A percentile compares a stretch with the other conserved stretches of the same genome.
These are phyloP conservation scores for Mycena floridula DNA, from an alignment of 768 basidiomycete genomes.

Conservation along the genomic window DNA sequence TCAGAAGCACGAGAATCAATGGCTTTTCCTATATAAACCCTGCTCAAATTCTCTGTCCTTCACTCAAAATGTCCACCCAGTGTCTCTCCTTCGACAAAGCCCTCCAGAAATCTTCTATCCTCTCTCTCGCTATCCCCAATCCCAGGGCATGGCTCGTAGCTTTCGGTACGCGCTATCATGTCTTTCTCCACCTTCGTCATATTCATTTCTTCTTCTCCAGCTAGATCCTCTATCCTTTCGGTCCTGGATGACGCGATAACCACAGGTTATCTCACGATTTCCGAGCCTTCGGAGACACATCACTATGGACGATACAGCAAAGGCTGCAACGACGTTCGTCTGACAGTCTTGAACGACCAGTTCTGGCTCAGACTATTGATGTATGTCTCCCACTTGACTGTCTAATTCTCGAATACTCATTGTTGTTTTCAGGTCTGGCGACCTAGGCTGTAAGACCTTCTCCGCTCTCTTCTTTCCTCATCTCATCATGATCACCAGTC, in stretches of 20 bases:
- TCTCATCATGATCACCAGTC: conserved; percentile 31
- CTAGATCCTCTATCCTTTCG: conserved; percentile 54
- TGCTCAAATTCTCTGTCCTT: background rate
- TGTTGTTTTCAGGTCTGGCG: conserved; percentile 39
- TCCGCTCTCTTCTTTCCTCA: background rate
- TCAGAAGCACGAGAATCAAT: no score
- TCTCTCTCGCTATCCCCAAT: conserved; percentile 37
- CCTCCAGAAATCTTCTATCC: conserved; percentile 36
- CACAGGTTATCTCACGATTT: conserved; percentile 54
- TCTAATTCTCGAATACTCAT: conserved; percentile 8
- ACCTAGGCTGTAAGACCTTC: conserved; percentile 54
- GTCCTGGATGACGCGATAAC: conserved; percentile 54
- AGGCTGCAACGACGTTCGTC: conserved; percentile 54
- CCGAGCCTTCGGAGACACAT: conserved; percentile 53
- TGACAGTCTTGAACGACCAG: conserved; percentile 51
- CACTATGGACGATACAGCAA: conserved; percentile 54
- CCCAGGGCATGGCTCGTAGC: conserved; percentile 43
- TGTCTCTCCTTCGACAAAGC: conserved; percentile 23
- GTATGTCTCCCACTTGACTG: conserved; percentile 27
- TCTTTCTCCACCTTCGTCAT: conserved; percentile 3
- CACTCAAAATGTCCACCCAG: background rate
- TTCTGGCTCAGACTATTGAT: conserved; percentile 66
- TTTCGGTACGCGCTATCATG: conserved; percentile 32
- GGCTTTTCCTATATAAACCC: no score
- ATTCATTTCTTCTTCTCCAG: conserved; percentile 27